phyloP scores from a whole-genome alignment of 2,329 filamentous ascomycete genomes.

The Geosmithia putterillii region DNA sequence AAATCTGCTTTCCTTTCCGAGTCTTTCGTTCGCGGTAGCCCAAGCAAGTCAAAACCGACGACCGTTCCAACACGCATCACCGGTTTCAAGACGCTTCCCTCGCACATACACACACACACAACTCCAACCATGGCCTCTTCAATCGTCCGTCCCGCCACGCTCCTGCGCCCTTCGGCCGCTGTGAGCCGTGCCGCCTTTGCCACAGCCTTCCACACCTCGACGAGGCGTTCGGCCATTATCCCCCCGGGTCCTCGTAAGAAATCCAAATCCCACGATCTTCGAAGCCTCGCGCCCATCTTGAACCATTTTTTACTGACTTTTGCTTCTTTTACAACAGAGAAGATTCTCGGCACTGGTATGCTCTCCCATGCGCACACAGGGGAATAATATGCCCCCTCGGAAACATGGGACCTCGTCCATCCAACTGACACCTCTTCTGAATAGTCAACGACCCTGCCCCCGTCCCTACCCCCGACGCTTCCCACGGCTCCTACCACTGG shows the following conservation, averaged over 20 bases:
- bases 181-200: constrained; percentile 12
- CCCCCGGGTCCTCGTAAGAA: constrained; percentile 75
- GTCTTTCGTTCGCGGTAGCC: too few relatives aligned
- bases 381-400: too few relatives aligned
- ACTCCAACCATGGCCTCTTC: constrained; percentile 34
- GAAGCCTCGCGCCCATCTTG: background rate
- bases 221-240: constrained; percentile 65
- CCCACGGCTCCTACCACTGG: constrained; percentile 97
- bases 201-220: constrained; percentile 79
- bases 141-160: constrained; percentile 39
- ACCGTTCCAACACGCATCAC: too few relatives aligned
- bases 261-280: too few relatives aligned
- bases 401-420: constrained; percentile 2
- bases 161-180: constrained; percentile 10
- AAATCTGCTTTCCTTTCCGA: too few relatives aligned
- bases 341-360: constrained; percentile 63
- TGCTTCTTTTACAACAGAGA: constrained; percentile 38
- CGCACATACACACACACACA: background rate
- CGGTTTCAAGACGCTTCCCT: background rate
- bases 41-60: background rate
- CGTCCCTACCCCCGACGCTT: constrained; percentile 57
- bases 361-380: background rate
- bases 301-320: background rate
- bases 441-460: constrained; percentile 77
- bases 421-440: constrained; percentile 2